phyloP scores from a whole-genome alignment of 257 asterid genomes.

The Capsicum chinense region DNA sequence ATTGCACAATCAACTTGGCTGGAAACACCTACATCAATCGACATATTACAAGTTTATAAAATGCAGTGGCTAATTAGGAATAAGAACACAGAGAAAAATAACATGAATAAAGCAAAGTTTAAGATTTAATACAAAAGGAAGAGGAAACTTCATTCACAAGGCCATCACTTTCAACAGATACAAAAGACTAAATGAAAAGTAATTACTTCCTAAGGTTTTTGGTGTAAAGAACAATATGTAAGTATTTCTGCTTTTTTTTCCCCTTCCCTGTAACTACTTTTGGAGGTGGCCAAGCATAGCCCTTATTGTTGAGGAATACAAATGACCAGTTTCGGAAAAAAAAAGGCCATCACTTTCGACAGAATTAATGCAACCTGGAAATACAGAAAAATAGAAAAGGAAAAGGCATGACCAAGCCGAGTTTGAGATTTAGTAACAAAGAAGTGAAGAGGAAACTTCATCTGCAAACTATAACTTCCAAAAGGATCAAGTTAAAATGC shows the following conservation, averaged over 20 bases:
- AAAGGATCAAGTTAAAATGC: not conserved
- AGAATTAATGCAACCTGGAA: not conserved
- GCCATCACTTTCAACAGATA: not conserved
- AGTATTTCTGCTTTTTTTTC: too few relatives aligned
- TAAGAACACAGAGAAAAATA: slow-evolving; percentile 10
- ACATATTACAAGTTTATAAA: not conserved
- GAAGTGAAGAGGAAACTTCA: slow-evolving; percentile 23
- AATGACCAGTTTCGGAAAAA: too few relatives aligned
- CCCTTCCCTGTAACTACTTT: too few relatives aligned
- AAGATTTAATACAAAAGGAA: slow-evolving; percentile 22
- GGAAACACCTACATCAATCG: slow-evolving; percentile 73
- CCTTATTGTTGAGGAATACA: too few relatives aligned
- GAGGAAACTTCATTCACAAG: not conserved
- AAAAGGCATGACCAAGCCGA: slow-evolving; percentile 8
- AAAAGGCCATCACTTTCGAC: not conserved
- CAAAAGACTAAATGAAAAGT: too few relatives aligned
- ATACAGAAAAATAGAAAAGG: not conserved
- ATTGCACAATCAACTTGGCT: slow-evolving; percentile 98
- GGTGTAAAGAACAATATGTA: too few relatives aligned
- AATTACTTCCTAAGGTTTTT: too few relatives aligned
- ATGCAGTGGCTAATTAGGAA: not conserved
- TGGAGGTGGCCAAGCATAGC: too few relatives aligned
- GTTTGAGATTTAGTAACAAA: slow-evolving; percentile 19
- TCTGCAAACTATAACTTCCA: not conserved
- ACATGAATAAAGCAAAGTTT: not conserved